Evolutionary conservation across 352 stramenopile species (phyloP).

Genomic region (Globisporangium mamillatum): DNA sequence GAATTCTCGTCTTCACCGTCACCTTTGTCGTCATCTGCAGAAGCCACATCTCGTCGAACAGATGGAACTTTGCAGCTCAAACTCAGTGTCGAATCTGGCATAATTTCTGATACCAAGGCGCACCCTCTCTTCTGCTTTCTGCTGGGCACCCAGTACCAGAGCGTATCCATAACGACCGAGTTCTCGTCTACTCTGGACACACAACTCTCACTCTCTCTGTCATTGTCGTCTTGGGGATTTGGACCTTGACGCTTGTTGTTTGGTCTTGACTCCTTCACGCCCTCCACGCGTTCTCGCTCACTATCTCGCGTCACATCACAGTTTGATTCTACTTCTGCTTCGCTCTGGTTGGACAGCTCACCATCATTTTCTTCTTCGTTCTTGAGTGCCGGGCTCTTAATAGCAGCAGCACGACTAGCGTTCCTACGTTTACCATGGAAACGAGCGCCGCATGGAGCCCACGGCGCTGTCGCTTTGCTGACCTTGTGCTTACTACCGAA

Average conservation of each 20-base stretch:
- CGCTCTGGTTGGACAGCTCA: background rate
- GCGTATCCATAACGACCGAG: slow-evolving; percentile 10
- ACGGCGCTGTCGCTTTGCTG: slow-evolving; percentile 25
- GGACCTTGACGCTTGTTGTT: background rate
- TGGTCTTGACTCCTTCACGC: background rate
- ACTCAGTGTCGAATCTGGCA: background rate
- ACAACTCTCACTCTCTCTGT: background rate
- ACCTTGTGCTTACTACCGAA: background rate
- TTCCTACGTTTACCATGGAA: slow-evolving; percentile 6
- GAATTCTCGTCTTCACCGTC: background rate
- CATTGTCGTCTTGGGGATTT: background rate
- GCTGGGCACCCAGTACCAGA: slow-evolving; percentile 14
- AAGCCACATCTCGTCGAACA: too few relatives aligned
- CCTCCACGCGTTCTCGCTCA: background rate
- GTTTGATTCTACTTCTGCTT: background rate
- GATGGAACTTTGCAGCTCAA: background rate
- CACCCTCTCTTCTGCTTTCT: background rate
- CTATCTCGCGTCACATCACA: background rate
- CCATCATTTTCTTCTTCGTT: background rate
- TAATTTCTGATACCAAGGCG: background rate
- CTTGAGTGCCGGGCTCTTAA: background rate
- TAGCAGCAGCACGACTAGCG: background rate
- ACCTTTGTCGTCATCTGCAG: background rate
- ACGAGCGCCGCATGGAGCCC: slow-evolving; percentile 40
- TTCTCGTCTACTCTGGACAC: background rate